Conservation (phyloP, 148 eudicot genomes). For the Spergularia bocconei region DNA sequence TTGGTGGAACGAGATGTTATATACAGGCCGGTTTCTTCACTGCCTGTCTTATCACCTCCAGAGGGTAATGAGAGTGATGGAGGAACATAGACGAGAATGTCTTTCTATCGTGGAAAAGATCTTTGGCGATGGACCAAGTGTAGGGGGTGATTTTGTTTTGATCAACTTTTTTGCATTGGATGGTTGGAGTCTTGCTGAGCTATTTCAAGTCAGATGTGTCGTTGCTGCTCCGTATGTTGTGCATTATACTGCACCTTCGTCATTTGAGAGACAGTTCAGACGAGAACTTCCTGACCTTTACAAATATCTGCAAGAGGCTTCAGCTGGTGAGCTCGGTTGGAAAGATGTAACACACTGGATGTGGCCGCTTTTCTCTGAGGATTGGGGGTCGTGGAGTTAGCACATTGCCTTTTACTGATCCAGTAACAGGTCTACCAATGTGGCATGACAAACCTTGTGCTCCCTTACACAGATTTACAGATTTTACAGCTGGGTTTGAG, state of each 20-base stretch:
- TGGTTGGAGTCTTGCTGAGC: conserved; percentile 97
- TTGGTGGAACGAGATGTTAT: conserved; percentile 45
- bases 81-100: conserved; percentile 66
- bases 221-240: conserved; percentile 93
- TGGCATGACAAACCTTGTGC: conserved; percentile 71
- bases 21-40: conserved; percentile 60
- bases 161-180: conserved; percentile 95
- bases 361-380: conserved; percentile 96
- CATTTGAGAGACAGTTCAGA: conserved; percentile 68
- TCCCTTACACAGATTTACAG: conserved; percentile 54
- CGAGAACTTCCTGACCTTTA: conserved; percentile 69
- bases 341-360: conserved; percentile 88
- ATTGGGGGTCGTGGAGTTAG: conserved; percentile 98
- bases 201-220: conserved; percentile 65
- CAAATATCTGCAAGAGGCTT: conserved; percentile 69
- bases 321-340: conserved; percentile 66
- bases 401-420: conserved; percentile 84
- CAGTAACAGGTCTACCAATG: conserved; percentile 78
- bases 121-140: conserved; percentile 54
- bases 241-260: conserved; percentile 82
- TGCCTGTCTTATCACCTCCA: conserved; percentile 71
- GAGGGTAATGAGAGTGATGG: conserved; percentile 38
- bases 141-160: conserved; percentile 64
- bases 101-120: conserved; percentile 52
- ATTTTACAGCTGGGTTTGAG: conserved; percentile 74